These are phyloP conservation scores for Leccinellum albellum DNA, from an alignment of 768 basidiomycete genomes.

Conservation along the genomic window DNA sequence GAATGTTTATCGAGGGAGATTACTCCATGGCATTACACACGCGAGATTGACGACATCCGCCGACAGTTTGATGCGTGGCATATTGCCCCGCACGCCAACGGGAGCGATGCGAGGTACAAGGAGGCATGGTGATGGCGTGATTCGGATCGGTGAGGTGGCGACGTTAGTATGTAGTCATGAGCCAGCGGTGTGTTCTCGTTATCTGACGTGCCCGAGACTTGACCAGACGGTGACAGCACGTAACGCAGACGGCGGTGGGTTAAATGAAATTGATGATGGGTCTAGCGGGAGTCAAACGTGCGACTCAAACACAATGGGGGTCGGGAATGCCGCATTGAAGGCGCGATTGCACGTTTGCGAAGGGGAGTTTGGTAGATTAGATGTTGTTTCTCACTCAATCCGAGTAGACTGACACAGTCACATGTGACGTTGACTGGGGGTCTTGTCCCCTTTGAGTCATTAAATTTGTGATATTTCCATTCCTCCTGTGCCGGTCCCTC, in stretches of 20 bases:
- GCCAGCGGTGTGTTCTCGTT: no score
- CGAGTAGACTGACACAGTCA: no score
- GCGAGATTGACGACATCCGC: not conserved
- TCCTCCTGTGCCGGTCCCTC: conserved; percentile 34
- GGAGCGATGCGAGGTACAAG: not conserved
- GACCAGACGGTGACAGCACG: not conserved
- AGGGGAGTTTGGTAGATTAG: conserved; percentile 14
- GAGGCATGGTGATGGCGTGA: conserved; percentile 10
- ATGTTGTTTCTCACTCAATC: conserved; percentile 3
- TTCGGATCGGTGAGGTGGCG: not conserved
- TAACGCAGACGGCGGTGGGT: conserved; percentile 1
- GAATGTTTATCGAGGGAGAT: not conserved
- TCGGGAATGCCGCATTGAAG: not conserved
- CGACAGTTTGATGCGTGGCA: not conserved
- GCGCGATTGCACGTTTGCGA: conserved; percentile 17
- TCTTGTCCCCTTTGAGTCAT: conserved; percentile 35
- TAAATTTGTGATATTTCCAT: conserved; percentile 35
- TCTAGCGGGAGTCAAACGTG: conserved; percentile 14
- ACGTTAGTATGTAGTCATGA: conserved; percentile 7
- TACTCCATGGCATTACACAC: not conserved
- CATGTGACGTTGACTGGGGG: conserved; percentile 21
- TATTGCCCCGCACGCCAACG: not conserved
- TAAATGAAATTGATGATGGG: not conserved
- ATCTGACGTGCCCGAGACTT: not conserved
- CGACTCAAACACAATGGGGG: not conserved